Conservation (phyloP, 1,139 yeast genomes). For the Yamadazyma atlantica region DNA sequence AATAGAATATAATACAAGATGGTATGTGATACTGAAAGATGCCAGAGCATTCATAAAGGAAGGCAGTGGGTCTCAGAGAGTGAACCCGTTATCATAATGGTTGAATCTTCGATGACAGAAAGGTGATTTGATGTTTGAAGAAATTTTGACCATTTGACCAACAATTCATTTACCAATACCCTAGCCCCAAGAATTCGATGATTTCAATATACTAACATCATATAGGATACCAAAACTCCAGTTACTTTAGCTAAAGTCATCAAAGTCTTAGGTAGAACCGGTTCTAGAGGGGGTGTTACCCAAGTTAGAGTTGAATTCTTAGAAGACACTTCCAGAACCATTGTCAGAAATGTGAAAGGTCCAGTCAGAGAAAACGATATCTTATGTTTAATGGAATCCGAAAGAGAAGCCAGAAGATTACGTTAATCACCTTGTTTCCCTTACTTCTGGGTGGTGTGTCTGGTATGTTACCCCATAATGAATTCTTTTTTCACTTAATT, state of each 20-base stretch:
- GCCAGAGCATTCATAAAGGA: neutral
- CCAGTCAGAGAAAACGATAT: slow-evolving; percentile 99
- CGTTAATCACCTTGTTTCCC: slow-evolving; percentile 30
- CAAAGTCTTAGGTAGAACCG: slow-evolving; percentile 99
- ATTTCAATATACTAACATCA: slow-evolving; percentile 16
- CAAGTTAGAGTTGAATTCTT: slow-evolving; percentile 99
- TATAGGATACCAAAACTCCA: slow-evolving; percentile 82
- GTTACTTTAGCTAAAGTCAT: slow-evolving; percentile 99
- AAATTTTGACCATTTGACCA: too few species aligned
- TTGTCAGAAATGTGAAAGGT: slow-evolving; percentile 99
- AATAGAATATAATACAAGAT: neutral
- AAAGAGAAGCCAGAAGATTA: slow-evolving; percentile 94
- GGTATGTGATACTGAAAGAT: neutral
- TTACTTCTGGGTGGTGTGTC: too few species aligned
- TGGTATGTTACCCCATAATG: neutral
- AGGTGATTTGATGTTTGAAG: too few species aligned
- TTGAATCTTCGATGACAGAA: too few species aligned
- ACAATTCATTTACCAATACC: too few species aligned
- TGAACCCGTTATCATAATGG: too few species aligned
- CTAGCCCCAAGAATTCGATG: too few species aligned
- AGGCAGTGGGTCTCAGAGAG: too few species aligned
- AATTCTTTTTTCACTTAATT: neutral
- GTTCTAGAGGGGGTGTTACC: slow-evolving; percentile 99
- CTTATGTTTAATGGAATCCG: slow-evolving; percentile 99
- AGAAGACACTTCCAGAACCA: slow-evolving; percentile 97